Percentiles rank a stretch among this genome's conserved stretches.
These are phyloP conservation scores for Chloranthus sessilifolius DNA, from an alignment of 164 flowering plant genomes.

Conservation along the genomic window DNA sequence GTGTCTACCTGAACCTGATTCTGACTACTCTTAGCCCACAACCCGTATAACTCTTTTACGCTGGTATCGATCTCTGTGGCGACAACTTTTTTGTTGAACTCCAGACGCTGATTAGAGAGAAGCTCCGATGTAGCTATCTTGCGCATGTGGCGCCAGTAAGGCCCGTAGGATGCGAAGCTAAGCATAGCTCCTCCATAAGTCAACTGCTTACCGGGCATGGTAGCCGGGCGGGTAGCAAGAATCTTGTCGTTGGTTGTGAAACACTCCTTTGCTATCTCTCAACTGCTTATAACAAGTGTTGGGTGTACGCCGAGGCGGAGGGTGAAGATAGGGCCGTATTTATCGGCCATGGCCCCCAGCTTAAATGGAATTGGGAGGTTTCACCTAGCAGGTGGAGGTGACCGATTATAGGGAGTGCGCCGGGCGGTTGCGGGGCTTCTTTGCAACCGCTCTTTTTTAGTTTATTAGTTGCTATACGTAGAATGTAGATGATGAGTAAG, in stretches of 20 bases:
- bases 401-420: constrained; percentile 3
- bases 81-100: neutral
- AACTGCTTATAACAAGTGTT: constrained; percentile 2
- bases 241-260: constrained; percentile 5
- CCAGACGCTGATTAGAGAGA: constrained; percentile 4
- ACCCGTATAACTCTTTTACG: neutral
- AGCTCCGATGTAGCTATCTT: constrained; percentile 4
- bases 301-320: constrained; percentile 1
- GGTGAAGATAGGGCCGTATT: constrained; percentile 1
- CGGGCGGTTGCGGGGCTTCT: neutral
- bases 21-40: neutral
- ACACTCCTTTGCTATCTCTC: constrained; percentile 5
- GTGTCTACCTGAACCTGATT: no score
- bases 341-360: constrained; percentile 2
- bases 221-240: constrained; percentile 2
- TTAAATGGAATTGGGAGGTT: neutral
- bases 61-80: neutral
- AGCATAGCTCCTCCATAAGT: neutral
- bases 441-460: no score
- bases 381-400: constrained; percentile 6
- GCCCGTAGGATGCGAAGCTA: constrained; percentile 6
- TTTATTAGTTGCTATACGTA: no score
- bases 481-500: no score
- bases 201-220: neutral
- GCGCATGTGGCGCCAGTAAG: constrained; percentile 6